A percentile compares a stretch with the other conserved stretches of the same genome.
Evolutionary conservation across 139 green algal genomes (phyloP).

Genomic region (Nannochloris sp.): DNA sequence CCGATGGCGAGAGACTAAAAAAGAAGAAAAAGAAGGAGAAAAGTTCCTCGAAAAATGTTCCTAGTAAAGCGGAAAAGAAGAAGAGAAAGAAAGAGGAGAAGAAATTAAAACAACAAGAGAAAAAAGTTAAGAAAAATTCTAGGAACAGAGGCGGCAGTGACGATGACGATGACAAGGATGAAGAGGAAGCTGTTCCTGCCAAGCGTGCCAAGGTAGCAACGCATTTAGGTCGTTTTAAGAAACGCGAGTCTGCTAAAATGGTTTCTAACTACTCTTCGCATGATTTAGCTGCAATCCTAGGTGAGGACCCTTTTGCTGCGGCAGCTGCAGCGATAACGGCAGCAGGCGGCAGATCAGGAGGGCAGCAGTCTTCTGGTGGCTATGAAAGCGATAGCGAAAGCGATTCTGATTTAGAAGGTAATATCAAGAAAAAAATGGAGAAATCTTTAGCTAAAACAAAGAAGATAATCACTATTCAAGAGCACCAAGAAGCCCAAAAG

Average conservation of each 20-base stretch:
- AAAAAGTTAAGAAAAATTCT: background rate
- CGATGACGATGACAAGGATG: background rate
- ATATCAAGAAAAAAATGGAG: no score
- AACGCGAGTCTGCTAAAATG: slow-evolving; percentile 55
- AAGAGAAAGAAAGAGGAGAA: background rate
- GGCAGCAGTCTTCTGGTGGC: no score
- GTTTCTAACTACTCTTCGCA: slow-evolving; percentile 60
- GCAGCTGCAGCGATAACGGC: slow-evolving; percentile 6
- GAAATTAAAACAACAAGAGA: slow-evolving; percentile 2
- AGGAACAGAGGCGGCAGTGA: background rate
- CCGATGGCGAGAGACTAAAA: background rate
- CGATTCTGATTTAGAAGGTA: background rate
- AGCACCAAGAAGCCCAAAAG: no score
- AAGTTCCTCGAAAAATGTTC: background rate
- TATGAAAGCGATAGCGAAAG: no score
- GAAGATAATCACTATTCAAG: no score
- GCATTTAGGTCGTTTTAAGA: slow-evolving; percentile 59
- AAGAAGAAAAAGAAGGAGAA: background rate
- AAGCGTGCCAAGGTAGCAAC: slow-evolving; percentile 30
- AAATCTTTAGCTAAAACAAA: no score
- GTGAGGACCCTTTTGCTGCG: slow-evolving; percentile 30
- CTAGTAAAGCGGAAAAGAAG: slow-evolving; percentile 5
- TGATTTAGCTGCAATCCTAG: slow-evolving; percentile 76
- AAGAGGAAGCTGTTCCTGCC: background rate
- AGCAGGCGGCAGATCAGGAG: no score